Percentiles rank a stretch among this genome's conserved stretches.
phyloP scores from a whole-genome alignment of 2,329 filamentous ascomycete genomes.

The Hymenoscyphus salicellus region DNA sequence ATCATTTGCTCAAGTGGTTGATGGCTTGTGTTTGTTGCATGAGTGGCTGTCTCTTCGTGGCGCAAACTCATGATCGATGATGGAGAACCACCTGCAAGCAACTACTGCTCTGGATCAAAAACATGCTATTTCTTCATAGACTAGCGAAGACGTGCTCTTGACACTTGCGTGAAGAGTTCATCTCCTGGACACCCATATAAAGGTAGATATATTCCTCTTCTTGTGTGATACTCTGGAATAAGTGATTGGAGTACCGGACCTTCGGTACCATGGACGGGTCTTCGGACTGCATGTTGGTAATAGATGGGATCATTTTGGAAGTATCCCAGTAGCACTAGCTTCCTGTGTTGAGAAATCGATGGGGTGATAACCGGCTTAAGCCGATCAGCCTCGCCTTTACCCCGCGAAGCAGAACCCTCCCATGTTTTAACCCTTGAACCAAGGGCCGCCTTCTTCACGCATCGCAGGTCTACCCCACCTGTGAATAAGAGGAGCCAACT shows the following conservation, averaged over 20 bases:
- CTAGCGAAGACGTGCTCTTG: too few species aligned
- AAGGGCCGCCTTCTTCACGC: background rate
- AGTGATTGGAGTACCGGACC: too few species aligned
- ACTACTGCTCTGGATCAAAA: too few species aligned
- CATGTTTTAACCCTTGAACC: background rate
- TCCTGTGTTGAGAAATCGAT: background rate
- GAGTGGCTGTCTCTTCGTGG: background rate
- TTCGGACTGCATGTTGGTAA: too few species aligned
- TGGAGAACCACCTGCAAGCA: too few species aligned
- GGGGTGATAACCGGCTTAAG: background rate
- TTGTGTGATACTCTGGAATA: too few species aligned
- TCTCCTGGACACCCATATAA: too few species aligned
- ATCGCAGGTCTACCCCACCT: background rate
- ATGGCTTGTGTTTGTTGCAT: background rate
- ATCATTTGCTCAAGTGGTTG: background rate
- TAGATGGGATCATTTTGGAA: too few species aligned
- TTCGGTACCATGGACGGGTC: too few species aligned
- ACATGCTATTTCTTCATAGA: too few species aligned
- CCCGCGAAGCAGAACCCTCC: background rate
- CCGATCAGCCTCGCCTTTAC: conserved; percentile 1
- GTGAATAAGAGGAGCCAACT: conserved; percentile 2
- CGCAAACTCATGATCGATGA: background rate
- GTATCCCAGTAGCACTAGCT: background rate
- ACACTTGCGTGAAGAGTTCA: too few species aligned
- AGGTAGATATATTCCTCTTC: background rate